Evolutionary conservation across 2,329 filamentous ascomycete genomes (phyloP), one percentile per base, ranked within the genome.

Genomic region (Neopestalotiopsis sp.): DNA sequence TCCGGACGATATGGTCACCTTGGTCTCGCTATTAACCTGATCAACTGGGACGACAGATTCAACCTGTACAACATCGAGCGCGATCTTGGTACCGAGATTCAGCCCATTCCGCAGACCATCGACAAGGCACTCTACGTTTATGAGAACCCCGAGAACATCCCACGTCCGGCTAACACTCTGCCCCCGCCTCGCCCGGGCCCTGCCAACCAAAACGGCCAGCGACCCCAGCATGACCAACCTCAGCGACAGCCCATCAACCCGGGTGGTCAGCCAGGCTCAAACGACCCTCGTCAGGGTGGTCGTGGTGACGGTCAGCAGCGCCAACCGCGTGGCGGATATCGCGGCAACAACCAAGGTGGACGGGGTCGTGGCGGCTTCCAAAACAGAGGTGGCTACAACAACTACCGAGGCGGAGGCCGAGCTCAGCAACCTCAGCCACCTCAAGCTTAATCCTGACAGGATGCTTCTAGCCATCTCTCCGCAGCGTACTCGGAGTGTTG

Each of bases 71-170:
- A 97, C 80, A 99, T 99, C 75, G 96, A 99, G 82, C 93, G 97
- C 75, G 96, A 99, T 77, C 87, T 99, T 56, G 96, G 96, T 66
- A 99, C 96, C 6, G 96, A 99, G 82, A 99, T 99, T 71, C 93
- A 96, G 78, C 91, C 96, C n/a, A 99, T 99, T 76, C 96, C 96
- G 20, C 88, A 90, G 66, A 92, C 90, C 74, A 99, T 99, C 73
- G 96, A 99, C 85, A 98, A 98, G 88, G 97, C 93, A 72, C 90
- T 99, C 49, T 99, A 99, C 79, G 96, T 99, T 65, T 99, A 99
- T 81, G 97, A 99, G 72, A 93, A 95, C 71, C 96, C 96, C 0
- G 95, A 99, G 77, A 95, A 88, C 69, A 98, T 99, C 75, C 96
- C 97, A 65, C 91, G 95, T 42, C 96, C 96, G 12, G 84, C 89